Evolutionary conservation across 441 rosid genomes (phyloP).

Genomic region (Pelargonium cotyledonis): DNA sequence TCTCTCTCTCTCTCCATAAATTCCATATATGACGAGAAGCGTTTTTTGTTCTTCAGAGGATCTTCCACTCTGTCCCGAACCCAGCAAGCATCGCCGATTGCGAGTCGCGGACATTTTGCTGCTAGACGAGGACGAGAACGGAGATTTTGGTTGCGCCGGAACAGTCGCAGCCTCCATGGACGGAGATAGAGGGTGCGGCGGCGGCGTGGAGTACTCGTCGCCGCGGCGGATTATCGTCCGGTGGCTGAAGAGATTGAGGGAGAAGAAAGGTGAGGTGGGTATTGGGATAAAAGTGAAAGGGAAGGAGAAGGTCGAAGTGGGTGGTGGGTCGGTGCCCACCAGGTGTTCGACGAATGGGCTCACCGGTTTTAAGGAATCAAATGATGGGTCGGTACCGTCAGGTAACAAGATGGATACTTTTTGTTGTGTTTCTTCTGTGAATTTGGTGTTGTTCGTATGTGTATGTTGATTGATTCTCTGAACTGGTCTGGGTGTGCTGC

Average conservation of each 20-base stretch:
- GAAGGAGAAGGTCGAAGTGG: neutral
- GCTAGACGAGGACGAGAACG: neutral
- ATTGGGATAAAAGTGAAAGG: constrained; percentile 8
- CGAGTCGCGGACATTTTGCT: neutral
- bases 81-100: neutral
- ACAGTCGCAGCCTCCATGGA: too few relatives aligned
- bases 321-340: constrained; percentile 3
- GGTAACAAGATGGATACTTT: constrained; percentile 4
- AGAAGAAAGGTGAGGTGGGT: neutral
- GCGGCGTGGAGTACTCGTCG: neutral
- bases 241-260: neutral
- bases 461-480: neutral
- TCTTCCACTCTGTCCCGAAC: neutral
- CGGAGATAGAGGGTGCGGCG: neutral
- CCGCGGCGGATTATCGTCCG: neutral
- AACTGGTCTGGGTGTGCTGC: neutral
- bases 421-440: neutral
- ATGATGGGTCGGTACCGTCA: constrained; percentile 6
- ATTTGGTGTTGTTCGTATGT: neutral
- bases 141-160: neutral
- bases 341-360: constrained; percentile 16
- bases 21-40: neutral
- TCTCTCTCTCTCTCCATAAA: neutral
- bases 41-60: neutral
- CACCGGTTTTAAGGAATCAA: constrained; percentile 6